These are phyloP conservation scores for Thermothielavioides terrestris DNA, from an alignment of 495 filamentous ascomycete species.

Conservation along the genomic window DNA sequence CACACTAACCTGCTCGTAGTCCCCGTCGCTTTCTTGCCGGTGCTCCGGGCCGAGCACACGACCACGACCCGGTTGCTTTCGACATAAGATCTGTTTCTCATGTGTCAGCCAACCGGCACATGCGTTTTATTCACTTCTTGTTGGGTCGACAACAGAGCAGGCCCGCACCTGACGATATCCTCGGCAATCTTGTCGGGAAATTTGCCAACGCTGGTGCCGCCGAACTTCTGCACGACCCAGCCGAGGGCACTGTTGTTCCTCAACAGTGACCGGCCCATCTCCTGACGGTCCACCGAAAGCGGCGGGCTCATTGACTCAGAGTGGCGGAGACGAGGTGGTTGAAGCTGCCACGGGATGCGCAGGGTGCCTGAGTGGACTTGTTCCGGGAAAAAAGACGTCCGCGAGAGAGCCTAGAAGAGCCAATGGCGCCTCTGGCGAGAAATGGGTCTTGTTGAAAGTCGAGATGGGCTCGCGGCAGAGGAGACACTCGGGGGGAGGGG, in stretches of 20 bases:
- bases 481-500: not conserved
- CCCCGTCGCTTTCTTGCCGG: slow-evolving; percentile 79
- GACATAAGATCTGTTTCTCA: slow-evolving; percentile 52
- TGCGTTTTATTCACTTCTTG: not conserved
- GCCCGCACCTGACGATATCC: slow-evolving; percentile 27
- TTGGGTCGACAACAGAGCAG: not conserved
- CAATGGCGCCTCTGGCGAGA: not conserved
- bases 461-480: not conserved
- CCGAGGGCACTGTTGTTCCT: slow-evolving; percentile 32
- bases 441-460: not conserved
- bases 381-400: not conserved
- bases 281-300: slow-evolving; percentile 2
- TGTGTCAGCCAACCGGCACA: slow-evolving; percentile 11
- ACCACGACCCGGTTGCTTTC: slow-evolving; percentile 64
- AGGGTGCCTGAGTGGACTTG: not conserved
- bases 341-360: not conserved
- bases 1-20: slow-evolving; percentile 83
- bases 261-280: slow-evolving; percentile 18
- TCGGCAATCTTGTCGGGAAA: slow-evolving; percentile 35
- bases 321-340: not conserved
- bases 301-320: slow-evolving; percentile 16
- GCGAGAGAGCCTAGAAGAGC: not conserved
- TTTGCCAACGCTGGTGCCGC: slow-evolving; percentile 58
- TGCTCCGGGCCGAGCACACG: slow-evolving; percentile 88
- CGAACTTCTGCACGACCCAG: slow-evolving; percentile 84